Base-by-base conservation (phyloP, 1,139 yeast species). In the Debaryomyces sp. region DNA sequence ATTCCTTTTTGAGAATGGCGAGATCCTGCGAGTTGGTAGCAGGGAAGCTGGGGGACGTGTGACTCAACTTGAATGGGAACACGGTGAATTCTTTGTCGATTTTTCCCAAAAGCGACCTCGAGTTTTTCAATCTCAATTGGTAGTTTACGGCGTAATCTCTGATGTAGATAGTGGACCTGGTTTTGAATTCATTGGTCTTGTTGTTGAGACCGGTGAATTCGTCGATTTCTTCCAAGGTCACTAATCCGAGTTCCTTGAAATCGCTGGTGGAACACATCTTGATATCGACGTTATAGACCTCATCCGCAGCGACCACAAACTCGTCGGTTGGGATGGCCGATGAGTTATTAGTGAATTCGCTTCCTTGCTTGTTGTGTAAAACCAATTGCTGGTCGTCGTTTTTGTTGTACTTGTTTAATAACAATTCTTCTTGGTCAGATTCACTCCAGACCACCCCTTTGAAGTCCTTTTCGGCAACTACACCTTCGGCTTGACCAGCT, bases 391-490 rank as follows among this genome's bases (percentile, higher is more conserved):
- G 69, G 34, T 67, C 69, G 38, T 54, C 66, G 15, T 26, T 44
- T 24, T 56, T 54, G 9, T 56, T 47, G n/a, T 77, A 66, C 67
- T 72, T 78, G 47, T 73, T 70, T 54, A 87, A 71, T 52, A 85
- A 71, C 38, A 68, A 66, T 47, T 77, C 78, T 69, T 89, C 96
- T 70, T 88, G 96, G 65, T 87, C 89, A 40, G 85, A 78, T 67
- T 87, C 94, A 48, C 85, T 82, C 98, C 99, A 94, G 32, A 81
- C 89, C 45, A 91, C 95, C 62, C 97, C 97, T 70, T 91, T 90
- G 68, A 86, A 87, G 58, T 91, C 97, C 62, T 86, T 82, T 71
- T 94, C 98, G 41, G 92, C 94, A 54, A 92, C 96, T 50, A 89
- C 78, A 60, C 90, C 90, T 61, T 89, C 96, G 52, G 92, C 87